Conservation (phyloP, 257 asterid species). For the Solanum etuberosum region DNA sequence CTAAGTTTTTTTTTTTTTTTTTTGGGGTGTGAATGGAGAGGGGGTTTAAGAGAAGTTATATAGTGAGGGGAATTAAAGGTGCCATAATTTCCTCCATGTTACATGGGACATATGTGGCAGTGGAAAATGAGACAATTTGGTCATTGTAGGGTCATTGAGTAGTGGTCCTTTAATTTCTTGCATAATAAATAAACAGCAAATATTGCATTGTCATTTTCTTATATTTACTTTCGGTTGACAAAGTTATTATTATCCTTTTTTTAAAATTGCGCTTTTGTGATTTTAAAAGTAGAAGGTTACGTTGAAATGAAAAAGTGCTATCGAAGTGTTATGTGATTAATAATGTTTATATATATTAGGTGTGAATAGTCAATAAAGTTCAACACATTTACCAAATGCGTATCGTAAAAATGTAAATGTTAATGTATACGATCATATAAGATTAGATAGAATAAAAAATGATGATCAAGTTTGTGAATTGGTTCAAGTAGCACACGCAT, state of each 20-base stretch:
- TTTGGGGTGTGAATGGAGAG: neutral
- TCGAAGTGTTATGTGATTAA: neutral
- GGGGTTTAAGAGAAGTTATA: constrained; percentile 2
- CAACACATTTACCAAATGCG: neutral
- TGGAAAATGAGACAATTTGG: constrained; percentile 57
- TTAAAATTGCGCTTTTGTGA: neutral
- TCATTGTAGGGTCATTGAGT: constrained; percentile 9
- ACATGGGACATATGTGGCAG: constrained; percentile 47
- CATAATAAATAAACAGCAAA: neutral
- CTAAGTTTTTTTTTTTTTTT: neutral
- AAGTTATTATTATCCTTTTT: neutral
- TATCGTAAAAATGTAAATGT: neutral
- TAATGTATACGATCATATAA: neutral
- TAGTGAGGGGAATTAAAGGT: constrained; percentile 19
- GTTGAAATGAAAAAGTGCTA: neutral
- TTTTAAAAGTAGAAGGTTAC: neutral
- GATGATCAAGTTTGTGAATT: neutral
- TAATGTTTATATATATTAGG: neutral
- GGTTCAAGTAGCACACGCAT: neutral
- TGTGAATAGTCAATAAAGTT: neutral
- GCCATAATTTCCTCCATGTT: constrained; percentile 74
- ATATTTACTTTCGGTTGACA: neutral
- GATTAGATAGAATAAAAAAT: neutral
- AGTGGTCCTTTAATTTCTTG: neutral
- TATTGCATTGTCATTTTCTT: neutral